A percentile compares a stretch with the other conserved stretches of the same genome.
These are phyloP conservation scores for Chrysosphaeria jannelii DNA, from an alignment of 2,329 filamentous ascomycete genomes.

Conservation along the genomic window DNA sequence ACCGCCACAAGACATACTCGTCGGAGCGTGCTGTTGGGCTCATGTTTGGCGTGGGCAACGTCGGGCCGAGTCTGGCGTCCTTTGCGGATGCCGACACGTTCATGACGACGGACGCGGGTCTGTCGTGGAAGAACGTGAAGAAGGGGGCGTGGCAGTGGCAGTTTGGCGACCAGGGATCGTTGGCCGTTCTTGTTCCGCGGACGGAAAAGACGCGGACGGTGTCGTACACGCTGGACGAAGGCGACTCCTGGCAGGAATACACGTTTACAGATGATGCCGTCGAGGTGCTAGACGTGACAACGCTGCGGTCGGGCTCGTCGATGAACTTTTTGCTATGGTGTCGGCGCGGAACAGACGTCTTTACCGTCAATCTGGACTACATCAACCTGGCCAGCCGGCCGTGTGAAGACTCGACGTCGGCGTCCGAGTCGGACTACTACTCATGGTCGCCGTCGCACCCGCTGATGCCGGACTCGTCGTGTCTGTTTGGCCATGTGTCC, in stretches of 20 bases:
- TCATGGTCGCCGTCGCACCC: conserved; percentile 76
- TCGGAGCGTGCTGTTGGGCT: conserved; percentile 68
- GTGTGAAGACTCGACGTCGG: conserved; percentile 34
- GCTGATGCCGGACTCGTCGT: conserved; percentile 35
- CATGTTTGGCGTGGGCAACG: conserved; percentile 77
- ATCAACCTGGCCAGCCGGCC: conserved; percentile 41
- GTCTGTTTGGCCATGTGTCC: conserved; percentile 73
- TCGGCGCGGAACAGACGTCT: conserved; percentile 17
- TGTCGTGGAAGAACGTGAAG: conserved; percentile 61
- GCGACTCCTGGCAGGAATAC: conserved; percentile 47
- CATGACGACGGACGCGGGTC: conserved; percentile 69
- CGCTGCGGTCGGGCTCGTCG: conserved; percentile 64
- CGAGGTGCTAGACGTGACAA: conserved; percentile 52
- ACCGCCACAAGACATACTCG: conserved; percentile 62
- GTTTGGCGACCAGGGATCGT: conserved; percentile 80
- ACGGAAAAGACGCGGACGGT: conserved; percentile 31
- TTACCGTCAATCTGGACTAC: conserved; percentile 72
- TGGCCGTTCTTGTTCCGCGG: conserved; percentile 64
- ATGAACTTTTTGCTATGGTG: conserved; percentile 85
- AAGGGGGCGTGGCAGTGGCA: conserved; percentile 83
- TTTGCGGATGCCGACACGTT: conserved; percentile 50
- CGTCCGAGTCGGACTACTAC: conserved; percentile 37
- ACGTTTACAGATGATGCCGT: conserved; percentile 40
- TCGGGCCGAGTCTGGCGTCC: conserved; percentile 37
- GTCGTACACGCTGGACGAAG: conserved; percentile 28